Evolutionary conservation across 2,329 filamentous ascomycete genomes (phyloP).

Genomic region (Metarhizium rileyi): DNA sequence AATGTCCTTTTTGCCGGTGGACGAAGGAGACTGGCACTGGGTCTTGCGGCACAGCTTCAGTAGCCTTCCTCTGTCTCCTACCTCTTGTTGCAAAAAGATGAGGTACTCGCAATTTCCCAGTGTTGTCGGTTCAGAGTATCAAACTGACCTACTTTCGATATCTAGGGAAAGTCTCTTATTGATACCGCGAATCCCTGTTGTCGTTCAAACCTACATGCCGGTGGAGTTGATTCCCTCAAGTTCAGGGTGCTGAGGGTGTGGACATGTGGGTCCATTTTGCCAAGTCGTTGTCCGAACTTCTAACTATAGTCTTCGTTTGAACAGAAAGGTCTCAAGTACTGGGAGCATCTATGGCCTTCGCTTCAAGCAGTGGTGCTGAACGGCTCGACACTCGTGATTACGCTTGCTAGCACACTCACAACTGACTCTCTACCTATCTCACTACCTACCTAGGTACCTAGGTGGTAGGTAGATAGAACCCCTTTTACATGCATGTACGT

Average conservation of each 20-base stretch:
- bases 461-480: too few species aligned
- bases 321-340: too few species aligned
- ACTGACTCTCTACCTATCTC: too few species aligned
- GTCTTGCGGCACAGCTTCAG: not conserved
- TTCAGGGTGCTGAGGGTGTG: not conserved
- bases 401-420: too few species aligned
- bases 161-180: not conserved
- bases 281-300: too few species aligned
- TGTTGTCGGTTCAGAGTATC: too few species aligned
- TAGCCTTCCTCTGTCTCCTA: not conserved
- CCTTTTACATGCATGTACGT: too few species aligned
- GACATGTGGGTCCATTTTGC: not conserved
- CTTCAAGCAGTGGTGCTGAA: too few species aligned
- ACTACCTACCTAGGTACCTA: too few species aligned
- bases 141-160: not conserved
- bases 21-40: not conserved
- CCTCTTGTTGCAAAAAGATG: not conserved
- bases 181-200: not conserved
- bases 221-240: not conserved
- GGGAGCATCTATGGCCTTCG: too few species aligned
- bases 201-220: not conserved
- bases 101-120: not conserved
- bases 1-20: slow-evolving; percentile 1
- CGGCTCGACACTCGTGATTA: too few species aligned
- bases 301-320: too few species aligned